A percentile compares a stretch with the other conserved stretches of the same genome.
phyloP scores from a whole-genome alignment of 1,139 yeast species.

The Debaryomyces subglobosus region DNA sequence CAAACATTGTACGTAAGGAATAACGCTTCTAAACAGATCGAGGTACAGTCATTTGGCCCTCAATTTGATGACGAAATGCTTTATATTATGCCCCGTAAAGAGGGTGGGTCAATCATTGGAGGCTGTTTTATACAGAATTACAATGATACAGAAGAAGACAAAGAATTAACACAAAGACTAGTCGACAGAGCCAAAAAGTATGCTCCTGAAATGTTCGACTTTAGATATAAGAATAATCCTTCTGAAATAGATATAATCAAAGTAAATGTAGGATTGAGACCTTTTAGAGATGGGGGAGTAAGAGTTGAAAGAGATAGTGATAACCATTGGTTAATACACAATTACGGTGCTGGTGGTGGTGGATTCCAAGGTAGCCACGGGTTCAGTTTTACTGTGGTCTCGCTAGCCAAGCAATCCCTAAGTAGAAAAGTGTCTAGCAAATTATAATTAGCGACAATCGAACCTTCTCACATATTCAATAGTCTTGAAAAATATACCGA shows the following conservation, averaged over 20 bases:
- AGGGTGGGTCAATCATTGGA: constrained; percentile 58
- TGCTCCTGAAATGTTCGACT: constrained; percentile 46
- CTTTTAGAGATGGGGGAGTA: constrained; percentile 48
- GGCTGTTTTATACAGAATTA: constrained; percentile 43
- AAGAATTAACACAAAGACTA: constrained; percentile 40
- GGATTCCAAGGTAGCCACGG: constrained; percentile 58
- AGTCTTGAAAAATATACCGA: not conserved
- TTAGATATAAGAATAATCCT: constrained; percentile 32
- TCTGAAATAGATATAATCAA: constrained; percentile 40
- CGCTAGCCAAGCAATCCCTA: constrained; percentile 1
- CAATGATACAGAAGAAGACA: constrained; percentile 31
- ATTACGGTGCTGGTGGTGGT: constrained; percentile 58
- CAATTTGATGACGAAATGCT: constrained; percentile 39
- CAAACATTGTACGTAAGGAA: constrained; percentile 46
- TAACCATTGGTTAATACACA: constrained; percentile 44
- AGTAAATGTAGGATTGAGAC: constrained; percentile 52
- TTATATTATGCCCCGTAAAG: constrained; percentile 55
- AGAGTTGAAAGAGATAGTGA: constrained; percentile 41
- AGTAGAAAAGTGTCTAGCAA: not conserved
- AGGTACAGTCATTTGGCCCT: constrained; percentile 35
- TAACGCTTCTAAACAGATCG: constrained; percentile 27
- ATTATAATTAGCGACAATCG: not conserved
- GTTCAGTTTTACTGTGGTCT: constrained; percentile 31
- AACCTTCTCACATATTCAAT: not conserved
- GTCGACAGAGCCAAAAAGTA: constrained; percentile 41